These are phyloP conservation scores for Solanum chilense DNA, from an alignment of 257 asterid species.

Conservation along the genomic window DNA sequence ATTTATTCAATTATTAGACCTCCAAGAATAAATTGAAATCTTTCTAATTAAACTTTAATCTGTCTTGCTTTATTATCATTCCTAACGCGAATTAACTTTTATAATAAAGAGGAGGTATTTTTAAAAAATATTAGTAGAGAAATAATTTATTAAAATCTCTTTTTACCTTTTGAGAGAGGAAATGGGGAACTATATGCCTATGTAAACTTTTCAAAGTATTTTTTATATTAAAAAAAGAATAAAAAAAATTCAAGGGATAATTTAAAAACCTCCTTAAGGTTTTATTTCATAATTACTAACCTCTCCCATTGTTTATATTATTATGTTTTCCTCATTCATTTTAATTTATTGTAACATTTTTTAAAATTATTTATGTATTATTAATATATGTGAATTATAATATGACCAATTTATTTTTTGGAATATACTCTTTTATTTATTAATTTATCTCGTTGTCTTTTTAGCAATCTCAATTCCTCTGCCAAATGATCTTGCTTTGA, in stretches of 20 bases:
- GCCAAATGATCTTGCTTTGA: background rate
- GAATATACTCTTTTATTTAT: background rate
- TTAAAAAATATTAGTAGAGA: background rate
- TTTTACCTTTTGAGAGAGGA: background rate
- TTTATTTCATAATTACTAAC: background rate
- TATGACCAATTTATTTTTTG: background rate
- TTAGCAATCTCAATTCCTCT: background rate
- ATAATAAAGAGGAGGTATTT: background rate
- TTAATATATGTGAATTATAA: background rate
- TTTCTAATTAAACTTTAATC: background rate
- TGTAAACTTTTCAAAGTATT: background rate
- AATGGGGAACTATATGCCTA: too few relatives aligned
- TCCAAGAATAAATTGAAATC: background rate
- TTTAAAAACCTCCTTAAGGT: background rate
- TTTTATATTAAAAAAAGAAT: too few relatives aligned
- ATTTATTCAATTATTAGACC: background rate
- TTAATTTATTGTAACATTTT: background rate
- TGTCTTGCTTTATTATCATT: background rate
- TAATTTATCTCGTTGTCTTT: background rate
- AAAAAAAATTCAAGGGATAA: background rate
- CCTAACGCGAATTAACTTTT: background rate
- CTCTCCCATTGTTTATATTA: background rate
- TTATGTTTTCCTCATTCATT: background rate
- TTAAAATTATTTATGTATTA: background rate
- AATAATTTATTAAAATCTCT: background rate